Evolutionary conservation across 257 asterid species (phyloP).

Genomic region (Ocimum tenuiflorum): DNA sequence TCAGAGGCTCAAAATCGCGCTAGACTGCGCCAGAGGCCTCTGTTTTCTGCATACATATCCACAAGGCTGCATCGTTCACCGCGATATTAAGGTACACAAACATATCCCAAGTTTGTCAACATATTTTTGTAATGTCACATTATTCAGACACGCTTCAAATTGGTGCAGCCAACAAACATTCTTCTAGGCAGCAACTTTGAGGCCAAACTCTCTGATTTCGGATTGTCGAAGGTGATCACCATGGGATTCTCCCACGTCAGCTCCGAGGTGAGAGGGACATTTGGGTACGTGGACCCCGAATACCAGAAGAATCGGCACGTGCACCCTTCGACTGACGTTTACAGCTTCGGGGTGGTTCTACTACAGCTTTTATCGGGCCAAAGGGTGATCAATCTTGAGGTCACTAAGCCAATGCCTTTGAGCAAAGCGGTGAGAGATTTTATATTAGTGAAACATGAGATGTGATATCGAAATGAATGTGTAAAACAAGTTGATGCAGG

Average conservation of each 20-base stretch:
- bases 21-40: constrained; percentile 68
- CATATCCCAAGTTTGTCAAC: not conserved
- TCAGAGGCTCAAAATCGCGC: constrained; percentile 53
- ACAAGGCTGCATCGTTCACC: constrained; percentile 70
- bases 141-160: no score
- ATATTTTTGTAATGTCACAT: not conserved
- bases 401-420: constrained; percentile 52
- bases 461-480: no score
- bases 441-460: no score
- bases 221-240: constrained; percentile 62
- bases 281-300: constrained; percentile 86
- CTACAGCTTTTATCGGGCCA: constrained; percentile 72
- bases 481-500: constrained; percentile 40
- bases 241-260: constrained; percentile 65
- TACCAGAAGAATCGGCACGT: constrained; percentile 65
- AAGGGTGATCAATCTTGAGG: constrained; percentile 56
- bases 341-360: constrained; percentile 71
- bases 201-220: constrained; percentile 71
- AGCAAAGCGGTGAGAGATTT: constrained; percentile 47
- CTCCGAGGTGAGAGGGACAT: constrained; percentile 82
- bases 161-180: constrained; percentile 71
- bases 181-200: constrained; percentile 47
- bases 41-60: constrained; percentile 62
- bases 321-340: constrained; percentile 68
- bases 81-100: constrained; percentile 58